A percentile compares a stretch with the other conserved stretches of the same genome.
These are phyloP conservation scores for Salix viminalis DNA, from an alignment of 345 rosid species.

Conservation along the genomic window DNA sequence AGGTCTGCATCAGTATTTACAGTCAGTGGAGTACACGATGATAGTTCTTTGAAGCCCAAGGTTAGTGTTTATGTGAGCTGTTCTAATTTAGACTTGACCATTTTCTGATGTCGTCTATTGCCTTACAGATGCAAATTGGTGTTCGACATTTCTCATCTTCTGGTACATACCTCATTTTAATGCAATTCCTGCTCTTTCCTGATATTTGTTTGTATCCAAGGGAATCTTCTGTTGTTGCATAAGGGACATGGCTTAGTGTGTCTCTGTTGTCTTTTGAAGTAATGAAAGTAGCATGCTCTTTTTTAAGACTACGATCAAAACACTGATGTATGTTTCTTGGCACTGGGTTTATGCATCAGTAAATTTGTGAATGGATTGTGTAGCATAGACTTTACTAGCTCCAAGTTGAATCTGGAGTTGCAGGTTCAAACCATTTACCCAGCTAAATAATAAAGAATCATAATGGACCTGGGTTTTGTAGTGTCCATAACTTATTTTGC, in stretches of 20 bases:
- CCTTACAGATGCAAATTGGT: slow-evolving; percentile 60
- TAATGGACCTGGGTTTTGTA: neutral
- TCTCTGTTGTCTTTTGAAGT: slow-evolving; percentile 2
- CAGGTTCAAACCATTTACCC: neutral
- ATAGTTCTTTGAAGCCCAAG: slow-evolving; percentile 39
- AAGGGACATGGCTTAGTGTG: neutral
- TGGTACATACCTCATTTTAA: slow-evolving; percentile 46
- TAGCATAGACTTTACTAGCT: neutral
- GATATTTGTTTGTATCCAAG: neutral
- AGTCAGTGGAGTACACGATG: slow-evolving; percentile 34
- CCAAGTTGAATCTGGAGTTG: neutral
- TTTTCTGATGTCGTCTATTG: slow-evolving; percentile 20
- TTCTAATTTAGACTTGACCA: neutral
- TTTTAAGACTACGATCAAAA: neutral
- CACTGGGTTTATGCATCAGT: slow-evolving; percentile 1
- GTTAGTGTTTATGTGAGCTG: slow-evolving; percentile 32
- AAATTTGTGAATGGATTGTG: neutral
- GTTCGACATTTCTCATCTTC: slow-evolving; percentile 62
- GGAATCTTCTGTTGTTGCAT: neutral
- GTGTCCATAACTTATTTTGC: neutral
- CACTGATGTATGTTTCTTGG: neutral
- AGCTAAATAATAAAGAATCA: neutral
- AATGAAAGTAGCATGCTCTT: slow-evolving; percentile 3
- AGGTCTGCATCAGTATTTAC: slow-evolving; percentile 45
- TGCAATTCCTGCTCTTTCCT: neutral